Percentiles rank a stretch among this genome's conserved stretches.
These are phyloP conservation scores for Serendipita sp. DNA, from an alignment of 768 basidiomycete species.

Conservation along the genomic window DNA sequence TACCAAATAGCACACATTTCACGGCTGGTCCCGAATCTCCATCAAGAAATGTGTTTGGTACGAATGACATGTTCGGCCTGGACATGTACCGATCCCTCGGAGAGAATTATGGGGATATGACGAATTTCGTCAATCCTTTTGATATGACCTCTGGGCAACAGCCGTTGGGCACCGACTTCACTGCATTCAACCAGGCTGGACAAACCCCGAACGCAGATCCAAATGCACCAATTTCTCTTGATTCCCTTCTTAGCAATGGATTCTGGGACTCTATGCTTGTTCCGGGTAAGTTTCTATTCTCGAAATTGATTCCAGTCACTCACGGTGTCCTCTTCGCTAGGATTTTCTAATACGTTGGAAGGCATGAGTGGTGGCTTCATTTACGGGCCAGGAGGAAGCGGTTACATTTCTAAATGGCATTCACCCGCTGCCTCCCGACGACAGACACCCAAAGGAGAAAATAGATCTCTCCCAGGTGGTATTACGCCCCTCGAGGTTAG, in stretches of 20 bases:
- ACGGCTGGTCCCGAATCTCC: background rate
- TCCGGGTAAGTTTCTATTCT: conserved; percentile 40
- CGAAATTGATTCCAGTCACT: background rate
- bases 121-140: conserved; percentile 5
- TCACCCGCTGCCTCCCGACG: background rate
- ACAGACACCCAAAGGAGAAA: background rate
- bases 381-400: conserved; percentile 69
- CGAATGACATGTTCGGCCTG: background rate
- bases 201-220: conserved; percentile 9
- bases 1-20: background rate
- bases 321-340: conserved; percentile 21
- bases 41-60: background rate
- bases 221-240: conserved; percentile 52
- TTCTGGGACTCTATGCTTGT: conserved; percentile 86
- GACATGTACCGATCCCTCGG: conserved; percentile 3
- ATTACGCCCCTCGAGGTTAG: conserved; percentile 1
- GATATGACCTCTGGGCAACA: background rate
- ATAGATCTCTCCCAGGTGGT: background rate
- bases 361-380: conserved; percentile 75
- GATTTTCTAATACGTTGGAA: conserved; percentile 66
- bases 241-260: conserved; percentile 57
- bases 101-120: conserved; percentile 1
- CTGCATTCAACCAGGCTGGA: background rate
- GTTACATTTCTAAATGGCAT: conserved; percentile 48
- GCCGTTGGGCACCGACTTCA: background rate